phyloP scores from a whole-genome alignment of 2,329 filamentous ascomycete genomes.

The Lasiodiplodia theobromae region DNA sequence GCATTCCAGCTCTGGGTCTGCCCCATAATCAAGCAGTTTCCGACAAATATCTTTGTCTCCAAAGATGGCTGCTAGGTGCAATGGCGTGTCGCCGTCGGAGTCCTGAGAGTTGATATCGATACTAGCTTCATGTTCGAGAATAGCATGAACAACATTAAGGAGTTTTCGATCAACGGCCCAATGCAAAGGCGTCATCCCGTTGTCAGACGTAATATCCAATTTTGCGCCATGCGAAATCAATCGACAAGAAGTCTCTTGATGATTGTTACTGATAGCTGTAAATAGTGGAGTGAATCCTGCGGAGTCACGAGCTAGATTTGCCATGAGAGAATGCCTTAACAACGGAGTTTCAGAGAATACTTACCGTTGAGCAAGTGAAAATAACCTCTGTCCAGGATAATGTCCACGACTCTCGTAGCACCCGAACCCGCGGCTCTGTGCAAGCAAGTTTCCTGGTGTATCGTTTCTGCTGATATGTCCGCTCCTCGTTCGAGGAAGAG shows the following conservation, averaged over 20 bases:
- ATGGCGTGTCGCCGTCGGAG: not conserved
- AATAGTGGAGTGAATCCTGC: not conserved
- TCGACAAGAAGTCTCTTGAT: not conserved
- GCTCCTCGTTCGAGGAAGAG: too few relatives aligned
- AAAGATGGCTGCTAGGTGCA: not conserved
- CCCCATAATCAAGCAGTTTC: not conserved
- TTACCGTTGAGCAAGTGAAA: too few relatives aligned
- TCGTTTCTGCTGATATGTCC: too few relatives aligned
- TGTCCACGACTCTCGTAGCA: too few relatives aligned
- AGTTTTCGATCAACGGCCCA: not conserved
- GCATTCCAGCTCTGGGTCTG: not conserved
- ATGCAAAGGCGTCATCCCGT: not conserved
- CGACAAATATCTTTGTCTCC: not conserved
- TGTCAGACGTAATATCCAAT: not conserved
- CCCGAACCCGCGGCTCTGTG: too few relatives aligned
- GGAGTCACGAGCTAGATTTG: not conserved
- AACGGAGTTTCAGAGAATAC: too few relatives aligned
- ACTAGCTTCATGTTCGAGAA: not conserved
- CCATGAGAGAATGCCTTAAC: too few relatives aligned
- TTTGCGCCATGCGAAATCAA: not conserved
- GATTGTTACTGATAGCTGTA: fast-evolving
- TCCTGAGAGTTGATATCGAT: not conserved
- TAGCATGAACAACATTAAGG: not conserved
- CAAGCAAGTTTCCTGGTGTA: too few relatives aligned
- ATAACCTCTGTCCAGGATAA: too few relatives aligned